Evolutionary conservation across 768 basidiomycete species (phyloP), one percentile per base, ranked within the genome.

Genomic region (Lactarius pseudohatsudake): DNA sequence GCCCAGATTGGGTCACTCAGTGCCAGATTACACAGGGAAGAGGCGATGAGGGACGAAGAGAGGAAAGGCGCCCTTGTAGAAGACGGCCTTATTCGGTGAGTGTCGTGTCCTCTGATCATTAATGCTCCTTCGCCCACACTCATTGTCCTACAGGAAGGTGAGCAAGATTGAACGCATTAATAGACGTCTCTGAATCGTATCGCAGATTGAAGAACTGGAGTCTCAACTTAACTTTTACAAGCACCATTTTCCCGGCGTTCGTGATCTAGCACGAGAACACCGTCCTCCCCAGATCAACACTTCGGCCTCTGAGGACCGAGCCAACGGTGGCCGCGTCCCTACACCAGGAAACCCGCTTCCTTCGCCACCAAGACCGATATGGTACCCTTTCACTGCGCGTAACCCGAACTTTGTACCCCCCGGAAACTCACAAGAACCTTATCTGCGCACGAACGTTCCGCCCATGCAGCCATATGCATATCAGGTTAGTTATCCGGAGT

Each of bases 41-140:
- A 59, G 57, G 50, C 50, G 13, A 53, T 41, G 30, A 62, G 50
- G 58, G 62, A 64, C n/a, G 62, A 64, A 3, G 41, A 41, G 16
- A 67, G 66, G 62, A 67, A 54, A 50, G 62, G 34, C 43, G 26
- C 41, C 20, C 66, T 67, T n/a, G 57, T 63, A 13, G 66, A 67
- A 20, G 6, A 45, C 2, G n/a, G 53, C 32, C 66, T 67, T 64
- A 67, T 16, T 55, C 66, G 28, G 66, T 67, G 53, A 59, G 66
- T 58, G 8, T 6, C n/a, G 22, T 20, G 20, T 20, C 30, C 38
- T 59, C 20, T 43, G 26, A 38, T 20, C 58, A 28, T 36, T 47
- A 32, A 22, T 54, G 16, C 45, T 30, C 22, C 1, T 36, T 59
- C 40, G n/a, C 38, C 11, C 28, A 55, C 28, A n/a, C 26, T 59